Evolutionary conservation across 495 filamentous ascomycete species (phyloP), one percentile per base, ranked within the genome.

Genomic region (Symbiotaphrina buchneri): DNA sequence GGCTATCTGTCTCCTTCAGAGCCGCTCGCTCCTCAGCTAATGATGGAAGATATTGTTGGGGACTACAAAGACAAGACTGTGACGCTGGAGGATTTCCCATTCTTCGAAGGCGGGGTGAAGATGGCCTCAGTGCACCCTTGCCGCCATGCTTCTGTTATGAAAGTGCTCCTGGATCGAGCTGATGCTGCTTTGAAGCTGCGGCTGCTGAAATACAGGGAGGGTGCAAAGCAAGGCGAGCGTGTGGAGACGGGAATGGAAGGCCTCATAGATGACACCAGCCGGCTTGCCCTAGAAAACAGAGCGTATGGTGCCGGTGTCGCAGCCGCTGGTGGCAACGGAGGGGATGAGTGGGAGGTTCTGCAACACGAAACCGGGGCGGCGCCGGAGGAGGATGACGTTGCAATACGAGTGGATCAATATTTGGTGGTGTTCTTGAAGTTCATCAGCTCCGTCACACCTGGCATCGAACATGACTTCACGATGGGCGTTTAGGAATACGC

Each of bases 21-120:
- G 39, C 84, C 91, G 4, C 77, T 94, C 16, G 65, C 77, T 4
- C 90, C 87, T 2, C 66, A 74, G 16, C 61, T 74, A 16, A 95
- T 99, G 90, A 92, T 95, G 76, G 87, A 99, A 47, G 90, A 99
- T 43, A 95, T 99, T 42, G 77, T 94, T 18, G 85, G 90, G 42
- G 90, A 99, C 61, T 99, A 99, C 61, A 91, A 92, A 47, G 85
- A 95, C 55, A 99, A 99, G 58, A 99, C 87, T 5, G 87, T 99
- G 36, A 99, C 90, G 10, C 68, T 95, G 24, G 90, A 99, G 51
- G 81, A 93, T 48, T 99, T 99, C 49, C 82, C 82, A 16, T 90
- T 83, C 59, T 83, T 79, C 44, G 73, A 78, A 30, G 63, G 62
- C 42, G 67, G 60, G 35, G 65, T 92, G 41, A 90, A 91, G 58